phyloP scores from a whole-genome alignment of 306 rosid species.

The Cucurbita pepo region DNA sequence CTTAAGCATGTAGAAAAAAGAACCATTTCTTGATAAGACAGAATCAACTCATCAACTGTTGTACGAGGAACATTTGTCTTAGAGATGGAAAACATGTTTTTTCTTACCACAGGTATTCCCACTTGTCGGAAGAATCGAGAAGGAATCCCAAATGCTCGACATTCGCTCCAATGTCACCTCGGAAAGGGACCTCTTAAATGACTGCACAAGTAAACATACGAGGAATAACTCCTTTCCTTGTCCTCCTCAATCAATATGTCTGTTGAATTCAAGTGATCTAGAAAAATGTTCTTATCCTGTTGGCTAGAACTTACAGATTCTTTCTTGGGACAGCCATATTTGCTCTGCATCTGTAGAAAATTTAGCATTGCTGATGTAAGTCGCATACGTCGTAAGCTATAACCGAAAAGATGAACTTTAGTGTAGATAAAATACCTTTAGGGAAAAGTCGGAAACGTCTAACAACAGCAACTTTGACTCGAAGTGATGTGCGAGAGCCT shows the following conservation, averaged over 20 bases:
- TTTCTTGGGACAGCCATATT: conserved; percentile 56
- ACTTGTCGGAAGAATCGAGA: conserved; percentile 42
- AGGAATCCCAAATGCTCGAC: conserved; percentile 51
- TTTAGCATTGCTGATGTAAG: conserved; percentile 12
- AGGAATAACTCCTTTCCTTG: not conserved
- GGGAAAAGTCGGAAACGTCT: conserved; percentile 56
- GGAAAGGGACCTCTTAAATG: conserved; percentile 51
- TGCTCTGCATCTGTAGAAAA: conserved; percentile 60
- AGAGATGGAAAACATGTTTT: not conserved
- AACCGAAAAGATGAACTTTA: not conserved
- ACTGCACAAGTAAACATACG: conserved; percentile 29
- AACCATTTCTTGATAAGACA: not conserved
- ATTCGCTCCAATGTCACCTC: conserved; percentile 51
- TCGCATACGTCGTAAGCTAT: conserved; percentile 6
- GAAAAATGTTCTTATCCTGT: not conserved
- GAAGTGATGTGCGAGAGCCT: conserved; percentile 66
- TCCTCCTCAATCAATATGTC: conserved; percentile 5
- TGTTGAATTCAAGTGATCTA: not conserved
- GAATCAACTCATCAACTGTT: not conserved
- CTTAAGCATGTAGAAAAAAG: not conserved
- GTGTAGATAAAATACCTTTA: conserved; percentile 37
- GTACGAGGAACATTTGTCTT: not conserved
- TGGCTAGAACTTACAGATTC: conserved; percentile 34
- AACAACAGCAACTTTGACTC: conserved; percentile 65
- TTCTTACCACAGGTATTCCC: conserved; percentile 49